These are phyloP conservation scores for Curvularia sp. DNA, from an alignment of 2,329 filamentous ascomycete species.

Conservation along the genomic window DNA sequence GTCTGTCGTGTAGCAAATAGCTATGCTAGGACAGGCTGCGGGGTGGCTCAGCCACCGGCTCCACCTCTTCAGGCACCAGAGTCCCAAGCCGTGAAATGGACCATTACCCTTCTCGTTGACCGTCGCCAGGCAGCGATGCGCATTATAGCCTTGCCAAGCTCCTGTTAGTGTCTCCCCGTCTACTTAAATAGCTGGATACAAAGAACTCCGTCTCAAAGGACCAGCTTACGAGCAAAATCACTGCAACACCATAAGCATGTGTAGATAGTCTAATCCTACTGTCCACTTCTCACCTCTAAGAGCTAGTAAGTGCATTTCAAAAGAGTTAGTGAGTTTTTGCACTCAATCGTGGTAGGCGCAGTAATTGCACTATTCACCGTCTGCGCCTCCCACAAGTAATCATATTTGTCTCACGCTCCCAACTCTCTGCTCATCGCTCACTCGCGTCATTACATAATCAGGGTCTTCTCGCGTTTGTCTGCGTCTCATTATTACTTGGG, in stretches of 20 bases:
- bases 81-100: conserved; percentile 10
- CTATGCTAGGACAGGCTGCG: not conserved
- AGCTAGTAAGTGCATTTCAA: too few relatives aligned
- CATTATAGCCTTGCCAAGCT: conserved; percentile 21
- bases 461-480: conserved; percentile 5
- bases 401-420: not conserved
- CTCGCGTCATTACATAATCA: conserved; percentile 1
- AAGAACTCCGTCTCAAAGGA: too few relatives aligned
- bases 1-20: not conserved
- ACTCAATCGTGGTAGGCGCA: too few relatives aligned
- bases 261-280: too few relatives aligned
- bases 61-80: conserved; percentile 30
- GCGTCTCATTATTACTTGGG: too few relatives aligned
- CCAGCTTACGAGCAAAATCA: too few relatives aligned
- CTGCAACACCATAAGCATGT: too few relatives aligned
- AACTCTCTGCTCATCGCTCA: conserved; percentile 4
- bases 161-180: not conserved
- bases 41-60: conserved; percentile 19
- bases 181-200: too few relatives aligned
- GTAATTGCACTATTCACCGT: too few relatives aligned
- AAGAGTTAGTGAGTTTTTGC: too few relatives aligned
- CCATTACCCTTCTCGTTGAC: conserved; percentile 13
- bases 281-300: too few relatives aligned
- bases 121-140: conserved; percentile 22
- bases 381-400: too few relatives aligned